A percentile compares a stretch with the other conserved stretches of the same genome.
Evolutionary conservation across 805 yeast species (phyloP).

Genomic region (Clavispora santaluciae): DNA sequence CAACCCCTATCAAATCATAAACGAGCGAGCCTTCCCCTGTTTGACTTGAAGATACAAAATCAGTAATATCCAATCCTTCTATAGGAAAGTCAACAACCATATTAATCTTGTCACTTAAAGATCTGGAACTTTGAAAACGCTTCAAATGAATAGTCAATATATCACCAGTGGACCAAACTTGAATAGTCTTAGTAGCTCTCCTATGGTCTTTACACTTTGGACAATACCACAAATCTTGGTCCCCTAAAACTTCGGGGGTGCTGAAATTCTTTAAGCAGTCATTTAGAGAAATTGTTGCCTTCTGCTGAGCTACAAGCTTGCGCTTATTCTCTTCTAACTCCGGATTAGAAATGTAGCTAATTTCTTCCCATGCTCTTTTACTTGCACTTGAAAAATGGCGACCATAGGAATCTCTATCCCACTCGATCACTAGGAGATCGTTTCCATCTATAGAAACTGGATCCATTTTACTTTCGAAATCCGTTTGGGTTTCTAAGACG

Average conservation of each 20-base stretch:
- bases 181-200: constrained; percentile 86
- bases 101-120: constrained; percentile 86
- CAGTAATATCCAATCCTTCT: constrained; percentile 67
- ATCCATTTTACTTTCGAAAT: constrained; percentile 3
- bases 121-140: constrained; percentile 78
- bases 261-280: constrained; percentile 76
- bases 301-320: constrained; percentile 31
- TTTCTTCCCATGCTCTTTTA: constrained; percentile 51
- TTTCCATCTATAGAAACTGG: constrained; percentile 19
- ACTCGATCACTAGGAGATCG: constrained; percentile 53
- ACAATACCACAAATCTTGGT: constrained; percentile 91
- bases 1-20: constrained; percentile 89
- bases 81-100: constrained; percentile 84
- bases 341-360: constrained; percentile 40
- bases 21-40: constrained; percentile 27
- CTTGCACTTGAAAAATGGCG: constrained; percentile 48
- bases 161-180: constrained; percentile 92
- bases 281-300: constrained; percentile 47
- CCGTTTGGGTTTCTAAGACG: background rate
- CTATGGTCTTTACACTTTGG: constrained; percentile 84
- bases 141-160: constrained; percentile 84
- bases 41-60: constrained; percentile 41
- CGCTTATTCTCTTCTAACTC: constrained; percentile 49
- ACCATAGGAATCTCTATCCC: constrained; percentile 48
- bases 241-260: constrained; percentile 77